Evolutionary conservation across 257 asterid species (phyloP), one percentile per base, ranked within the genome.

Genomic region (Nicotiana tomentosiformis): DNA sequence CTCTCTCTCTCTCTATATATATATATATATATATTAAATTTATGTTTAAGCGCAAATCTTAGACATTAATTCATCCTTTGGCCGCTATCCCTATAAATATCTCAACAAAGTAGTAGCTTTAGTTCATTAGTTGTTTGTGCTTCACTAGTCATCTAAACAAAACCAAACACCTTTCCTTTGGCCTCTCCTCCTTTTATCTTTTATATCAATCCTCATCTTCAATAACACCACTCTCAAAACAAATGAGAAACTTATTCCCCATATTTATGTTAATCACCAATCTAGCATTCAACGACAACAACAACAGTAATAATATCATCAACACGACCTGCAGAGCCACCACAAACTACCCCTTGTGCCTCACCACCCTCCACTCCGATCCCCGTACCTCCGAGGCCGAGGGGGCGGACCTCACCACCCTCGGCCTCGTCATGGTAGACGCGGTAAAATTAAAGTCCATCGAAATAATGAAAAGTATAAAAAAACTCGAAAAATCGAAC

Each of bases 371-470:
- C 67, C 77, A 23, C 18, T 88, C 82, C 12, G 77, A 68, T 46
- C 92, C 90, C 0, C 56, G 58, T 32, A 86, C 84, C 37, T 4
- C 37, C 84, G 66, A 85, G 85, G 20, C 55, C 58, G 82, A 90
- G 3, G 78, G 85, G 49, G 70, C 60, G 87, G 86, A 29, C 83
- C 67, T 87, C 83, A 86, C 76, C 53, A 90, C 80, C 29, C 91
- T 90, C 26, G 86, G 87, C 80, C 85, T 89, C 16, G 83, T 91
- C 65, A n/a, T 91, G 77, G 94, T 91, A 20, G 89, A 81, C 62
- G 91, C 85, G 10, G 84, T 91, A 29, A 82, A 82, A 29, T 26
- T 62, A 39, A 81, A 83, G 86, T 80, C 91, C 76, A 82, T 77
- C 23, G 74, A 82, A 15, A 86, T 83, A 51, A 56, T 76, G 6